Percentiles rank a stretch among this genome's conserved stretches.
Evolutionary conservation across 2,329 filamentous ascomycete genomes (phyloP).

Genomic region (Graphilbum fragrans): DNA sequence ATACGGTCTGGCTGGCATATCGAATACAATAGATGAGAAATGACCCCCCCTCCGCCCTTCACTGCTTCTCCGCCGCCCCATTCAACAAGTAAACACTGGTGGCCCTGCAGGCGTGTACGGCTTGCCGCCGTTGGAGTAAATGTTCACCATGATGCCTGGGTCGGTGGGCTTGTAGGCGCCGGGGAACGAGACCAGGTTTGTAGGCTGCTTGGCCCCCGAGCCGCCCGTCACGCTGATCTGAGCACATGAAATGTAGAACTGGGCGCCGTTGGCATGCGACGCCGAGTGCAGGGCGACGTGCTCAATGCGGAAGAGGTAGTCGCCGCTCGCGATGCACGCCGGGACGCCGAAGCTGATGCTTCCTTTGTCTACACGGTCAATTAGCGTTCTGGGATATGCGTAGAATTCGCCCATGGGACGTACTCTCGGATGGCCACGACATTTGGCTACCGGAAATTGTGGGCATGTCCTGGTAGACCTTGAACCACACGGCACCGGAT

Average conservation of each 20-base stretch:
- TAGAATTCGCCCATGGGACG: background rate
- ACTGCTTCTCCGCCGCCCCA: background rate
- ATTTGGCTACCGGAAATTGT: constrained; percentile 7
- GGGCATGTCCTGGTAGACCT: constrained; percentile 19
- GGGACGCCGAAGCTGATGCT: constrained; percentile 6
- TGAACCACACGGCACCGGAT: constrained; percentile 22
- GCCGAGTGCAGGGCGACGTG: constrained; percentile 8
- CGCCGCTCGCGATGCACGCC: constrained; percentile 6
- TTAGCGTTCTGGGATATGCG: background rate
- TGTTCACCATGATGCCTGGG: constrained; percentile 8
- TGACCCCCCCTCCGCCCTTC: background rate
- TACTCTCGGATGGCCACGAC: constrained; percentile 6
- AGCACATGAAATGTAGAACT: constrained; percentile 10
- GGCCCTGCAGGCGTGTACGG: constrained; percentile 8
- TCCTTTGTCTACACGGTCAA: constrained; percentile 2
- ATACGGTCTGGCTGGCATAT: too few relatives aligned
- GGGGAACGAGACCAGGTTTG: constrained; percentile 8
- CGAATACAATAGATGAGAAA: background rate
- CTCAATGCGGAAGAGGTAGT: constrained; percentile 8
- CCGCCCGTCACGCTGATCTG: constrained; percentile 7
- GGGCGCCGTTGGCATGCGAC: constrained; percentile 3
- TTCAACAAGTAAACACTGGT: constrained; percentile 6
- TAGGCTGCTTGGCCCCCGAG: constrained; percentile 4
- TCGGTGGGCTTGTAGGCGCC: constrained; percentile 9
- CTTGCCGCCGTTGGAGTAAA: constrained; percentile 5